Base-by-base conservation (phyloP, 352 stramenopile species). In the Saprolegnia parasitica region DNA sequence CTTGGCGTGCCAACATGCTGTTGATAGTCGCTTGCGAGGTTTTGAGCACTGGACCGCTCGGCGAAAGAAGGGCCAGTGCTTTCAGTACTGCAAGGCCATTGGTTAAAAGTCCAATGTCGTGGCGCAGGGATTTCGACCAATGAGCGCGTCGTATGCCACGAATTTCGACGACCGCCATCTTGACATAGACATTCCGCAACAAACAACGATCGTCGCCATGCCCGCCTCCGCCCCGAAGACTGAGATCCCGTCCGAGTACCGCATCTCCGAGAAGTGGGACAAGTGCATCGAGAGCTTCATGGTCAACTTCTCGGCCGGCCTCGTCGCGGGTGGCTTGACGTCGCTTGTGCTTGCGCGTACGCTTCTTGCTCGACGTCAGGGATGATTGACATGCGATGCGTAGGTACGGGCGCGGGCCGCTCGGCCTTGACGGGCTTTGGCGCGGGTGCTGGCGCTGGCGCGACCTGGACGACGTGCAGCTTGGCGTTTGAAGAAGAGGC, bases 251-350 rank as follows among this genome's bases (percentile, higher is more conserved):
- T 95, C 86, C 56, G 86, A 95, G 80, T 95, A 90, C 82, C 81
- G 82, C 73, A 93, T 95, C 79, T 95, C 86, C 29, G 86, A 95
- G 78, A 95, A 95, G 74, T 95, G 86, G 86, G 86, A 95, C 81
- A 93, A 93, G 77, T 95, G 86, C 64, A 77, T 95, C 45, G 86
- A 95, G 75, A 95, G 92, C 76, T 95, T 95, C 61, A 79, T 85
- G 68, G 84, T 95, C 49, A 86, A 95, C 79, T 95, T 95, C 76
- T 79, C 78, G 2, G 83, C 83, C 35, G 86, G 86, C 21, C 83
- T 93, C 49, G 84, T 95, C 45, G 86, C 84, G 46, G 86, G 86
- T 55, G 86, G 86, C 24, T 78, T 95, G 76, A 87, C 86, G 52
- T 93, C 84, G 20, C 72, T 95, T 71, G 86, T 95, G 29, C 75